phyloP scores from a whole-genome alignment of 1,139 yeast species.

The Candida smagusa region DNA sequence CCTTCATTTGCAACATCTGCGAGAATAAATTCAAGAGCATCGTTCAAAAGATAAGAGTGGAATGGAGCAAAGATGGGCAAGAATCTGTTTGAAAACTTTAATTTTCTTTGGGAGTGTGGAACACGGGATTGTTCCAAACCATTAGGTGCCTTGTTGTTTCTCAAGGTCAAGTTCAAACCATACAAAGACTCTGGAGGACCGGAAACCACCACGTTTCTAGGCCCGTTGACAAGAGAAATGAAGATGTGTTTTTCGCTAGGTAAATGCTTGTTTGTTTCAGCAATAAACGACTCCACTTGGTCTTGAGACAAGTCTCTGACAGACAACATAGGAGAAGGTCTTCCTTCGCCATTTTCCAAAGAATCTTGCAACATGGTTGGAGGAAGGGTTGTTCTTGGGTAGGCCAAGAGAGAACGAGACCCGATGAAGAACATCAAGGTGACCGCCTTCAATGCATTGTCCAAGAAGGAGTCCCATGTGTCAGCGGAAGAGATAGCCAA shows the following conservation, averaged over 20 bases:
- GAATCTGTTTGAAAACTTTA: slow-evolving; percentile 89
- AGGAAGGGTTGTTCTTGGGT: slow-evolving; percentile 92
- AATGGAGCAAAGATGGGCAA: slow-evolving; percentile 95
- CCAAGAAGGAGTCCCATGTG: slow-evolving; percentile 80
- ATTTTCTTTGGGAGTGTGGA: slow-evolving; percentile 89
- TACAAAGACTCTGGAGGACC: slow-evolving; percentile 99
- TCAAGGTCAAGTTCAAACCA: slow-evolving; percentile 86
- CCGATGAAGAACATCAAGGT: slow-evolving; percentile 90
- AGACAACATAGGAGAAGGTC: slow-evolving; percentile 96
- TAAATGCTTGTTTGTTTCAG: slow-evolving; percentile 86
- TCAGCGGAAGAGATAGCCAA: slow-evolving; percentile 84
- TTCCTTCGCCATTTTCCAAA: slow-evolving; percentile 90
- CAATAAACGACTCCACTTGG: slow-evolving; percentile 77
- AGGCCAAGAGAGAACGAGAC: slow-evolving; percentile 82
- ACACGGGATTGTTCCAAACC: slow-evolving; percentile 94
- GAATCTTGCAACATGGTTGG: slow-evolving; percentile 94
- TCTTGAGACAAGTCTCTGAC: slow-evolving; percentile 79
- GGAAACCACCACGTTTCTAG: slow-evolving; percentile 88
- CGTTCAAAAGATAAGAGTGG: slow-evolving; percentile 82
- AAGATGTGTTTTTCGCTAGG: slow-evolving; percentile 89
- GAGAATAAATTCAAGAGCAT: slow-evolving; percentile 65
- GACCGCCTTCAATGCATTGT: slow-evolving; percentile 72
- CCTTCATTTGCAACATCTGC: slow-evolving; percentile 57
- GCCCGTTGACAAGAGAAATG: slow-evolving; percentile 90
- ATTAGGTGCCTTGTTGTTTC: slow-evolving; percentile 92